A percentile compares a stretch with the other conserved stretches of the same genome.
Conservation (phyloP, 1,284 basidiomycete genomes). For the Naganishia albida region DNA sequence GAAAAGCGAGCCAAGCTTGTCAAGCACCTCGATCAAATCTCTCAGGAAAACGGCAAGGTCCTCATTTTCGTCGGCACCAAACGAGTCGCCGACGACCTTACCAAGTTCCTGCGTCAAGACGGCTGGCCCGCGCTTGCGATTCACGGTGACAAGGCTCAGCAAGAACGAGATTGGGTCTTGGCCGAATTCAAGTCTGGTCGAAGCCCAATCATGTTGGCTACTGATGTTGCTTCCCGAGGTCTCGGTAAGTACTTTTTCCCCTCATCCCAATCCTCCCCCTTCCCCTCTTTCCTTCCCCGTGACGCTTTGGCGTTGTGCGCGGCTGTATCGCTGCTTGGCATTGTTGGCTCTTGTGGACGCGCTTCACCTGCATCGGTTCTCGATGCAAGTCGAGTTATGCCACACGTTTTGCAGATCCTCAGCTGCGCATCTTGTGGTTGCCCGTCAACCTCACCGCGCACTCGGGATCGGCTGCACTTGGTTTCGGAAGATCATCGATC, state of each 20-base stretch:
- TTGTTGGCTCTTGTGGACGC: background rate
- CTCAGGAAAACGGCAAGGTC: slow-evolving; percentile 95
- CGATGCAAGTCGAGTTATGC: background rate
- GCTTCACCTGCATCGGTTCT: background rate
- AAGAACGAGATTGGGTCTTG: slow-evolving; percentile 97
- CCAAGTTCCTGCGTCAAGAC: slow-evolving; percentile 93
- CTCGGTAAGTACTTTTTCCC: slow-evolving; percentile 78
- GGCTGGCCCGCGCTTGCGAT: slow-evolving; percentile 99
- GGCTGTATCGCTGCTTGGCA: no score
- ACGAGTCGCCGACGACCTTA: slow-evolving; percentile 95
- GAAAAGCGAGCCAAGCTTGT: slow-evolving; percentile 96
- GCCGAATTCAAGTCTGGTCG: slow-evolving; percentile 97
- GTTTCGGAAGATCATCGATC: slow-evolving; percentile 28
- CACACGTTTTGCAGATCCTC: no score
- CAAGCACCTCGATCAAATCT: slow-evolving; percentile 96
- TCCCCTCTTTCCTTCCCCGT: background rate
- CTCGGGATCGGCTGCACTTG: background rate
- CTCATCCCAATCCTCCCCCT: slow-evolving; percentile 35
- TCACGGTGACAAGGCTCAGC: slow-evolving; percentile 91
- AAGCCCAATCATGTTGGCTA: slow-evolving; percentile 96
- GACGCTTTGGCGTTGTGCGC: background rate
- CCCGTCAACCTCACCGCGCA: no score
- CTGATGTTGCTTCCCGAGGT: slow-evolving; percentile 97
- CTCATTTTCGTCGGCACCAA: slow-evolving; percentile 98
- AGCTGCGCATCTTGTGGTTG: no score